A percentile compares a stretch with the other conserved stretches of the same genome.
Conservation (phyloP, 2,329 filamentous ascomycete species). For the Aspergillus caelatus region DNA sequence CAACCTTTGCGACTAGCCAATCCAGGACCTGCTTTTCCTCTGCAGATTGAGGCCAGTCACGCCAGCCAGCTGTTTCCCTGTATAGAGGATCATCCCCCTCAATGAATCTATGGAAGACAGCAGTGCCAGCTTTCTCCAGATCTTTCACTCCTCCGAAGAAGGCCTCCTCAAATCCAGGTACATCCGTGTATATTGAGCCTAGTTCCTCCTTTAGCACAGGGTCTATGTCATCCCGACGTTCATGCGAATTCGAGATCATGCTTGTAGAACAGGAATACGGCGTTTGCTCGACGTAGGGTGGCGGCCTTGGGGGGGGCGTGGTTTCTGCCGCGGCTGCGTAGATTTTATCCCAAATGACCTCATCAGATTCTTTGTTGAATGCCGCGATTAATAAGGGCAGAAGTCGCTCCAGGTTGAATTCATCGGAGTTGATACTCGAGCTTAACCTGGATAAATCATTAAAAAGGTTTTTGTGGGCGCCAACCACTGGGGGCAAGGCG, state of each 20-base stretch:
- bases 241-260: slow-evolving; percentile 32
- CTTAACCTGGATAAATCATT: slow-evolving; percentile 20
- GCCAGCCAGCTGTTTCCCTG: slow-evolving; percentile 25
- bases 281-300: slow-evolving; percentile 25
- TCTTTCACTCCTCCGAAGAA: slow-evolving; percentile 29
- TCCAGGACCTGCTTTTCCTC: slow-evolving; percentile 29
- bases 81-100: slow-evolving; percentile 26
- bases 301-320: slow-evolving; percentile 21
- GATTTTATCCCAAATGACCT: slow-evolving; percentile 25
- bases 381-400: slow-evolving; percentile 21
- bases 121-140: slow-evolving; percentile 25
- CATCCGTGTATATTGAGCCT: slow-evolving; percentile 27
- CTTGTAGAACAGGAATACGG: slow-evolving; percentile 27
- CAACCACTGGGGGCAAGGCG: background rate
- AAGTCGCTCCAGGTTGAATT: slow-evolving; percentile 22
- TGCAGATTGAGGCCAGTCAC: slow-evolving; percentile 28
- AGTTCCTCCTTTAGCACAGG: slow-evolving; percentile 31
- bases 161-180: slow-evolving; percentile 27
- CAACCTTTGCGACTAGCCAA: slow-evolving; percentile 25
- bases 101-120: slow-evolving; percentile 30
- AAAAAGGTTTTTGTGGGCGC: slow-evolving; percentile 11
- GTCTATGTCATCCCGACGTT: slow-evolving; percentile 31
- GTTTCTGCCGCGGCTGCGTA: slow-evolving; percentile 19
- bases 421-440: slow-evolving; percentile 10
- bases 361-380: slow-evolving; percentile 8